Evolutionary conservation across 345 rosid species (phyloP).

Genomic region (Dimocarpus longan): DNA sequence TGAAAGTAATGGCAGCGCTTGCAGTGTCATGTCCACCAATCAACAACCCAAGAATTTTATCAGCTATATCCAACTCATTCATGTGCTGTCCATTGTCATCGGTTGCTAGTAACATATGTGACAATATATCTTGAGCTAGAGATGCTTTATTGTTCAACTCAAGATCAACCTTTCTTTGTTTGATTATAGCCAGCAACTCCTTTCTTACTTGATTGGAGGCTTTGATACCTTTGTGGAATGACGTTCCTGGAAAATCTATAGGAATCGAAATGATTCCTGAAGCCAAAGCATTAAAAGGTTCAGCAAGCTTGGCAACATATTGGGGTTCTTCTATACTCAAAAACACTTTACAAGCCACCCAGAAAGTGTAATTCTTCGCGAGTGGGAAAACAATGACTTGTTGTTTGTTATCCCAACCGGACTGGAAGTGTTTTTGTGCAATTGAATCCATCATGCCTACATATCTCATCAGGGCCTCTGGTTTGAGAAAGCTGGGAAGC

Average conservation of each 20-base stretch:
- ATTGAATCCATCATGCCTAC: conserved; percentile 21
- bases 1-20: conserved; percentile 26
- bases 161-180: conserved; percentile 32
- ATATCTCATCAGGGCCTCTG: conserved; percentile 29
- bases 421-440: conserved; percentile 12
- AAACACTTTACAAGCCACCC: conserved; percentile 25
- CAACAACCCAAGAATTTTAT: conserved; percentile 31
- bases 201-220: conserved; percentile 18
- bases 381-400: conserved; percentile 19
- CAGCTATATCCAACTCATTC: conserved; percentile 36
- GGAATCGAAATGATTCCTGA: conserved; percentile 24
- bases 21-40: conserved; percentile 41
- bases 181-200: conserved; percentile 16
- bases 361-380: conserved; percentile 24
- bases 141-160: neutral
- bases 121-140: conserved; percentile 29
- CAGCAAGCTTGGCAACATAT: conserved; percentile 10
- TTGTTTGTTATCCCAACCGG: conserved; percentile 4
- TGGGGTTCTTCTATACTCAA: conserved; percentile 22
- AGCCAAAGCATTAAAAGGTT: conserved; percentile 25
- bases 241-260: conserved; percentile 20
- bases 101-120: conserved; percentile 33
- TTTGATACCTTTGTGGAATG: conserved; percentile 19
- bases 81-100: conserved; percentile 31
- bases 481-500: conserved; percentile 29